These are phyloP conservation scores for Graphiopsis chlorocephala DNA, from an alignment of 2,329 filamentous ascomycete genomes.

Conservation along the genomic window DNA sequence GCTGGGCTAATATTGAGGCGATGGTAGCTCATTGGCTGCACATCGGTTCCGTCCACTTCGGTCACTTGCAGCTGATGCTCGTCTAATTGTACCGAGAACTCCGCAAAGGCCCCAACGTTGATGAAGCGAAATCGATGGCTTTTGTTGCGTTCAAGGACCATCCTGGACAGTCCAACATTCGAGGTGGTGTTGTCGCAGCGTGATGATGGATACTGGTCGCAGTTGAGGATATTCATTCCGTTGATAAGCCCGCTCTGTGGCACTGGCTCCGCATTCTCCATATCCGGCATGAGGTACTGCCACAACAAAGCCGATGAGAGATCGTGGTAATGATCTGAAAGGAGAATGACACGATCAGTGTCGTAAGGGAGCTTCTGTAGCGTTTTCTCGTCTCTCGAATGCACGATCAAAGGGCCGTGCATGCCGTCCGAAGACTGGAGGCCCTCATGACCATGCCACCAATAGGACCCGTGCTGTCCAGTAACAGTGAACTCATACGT, in stretches of 20 bases:
- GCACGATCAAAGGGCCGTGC: conserved; percentile 60
- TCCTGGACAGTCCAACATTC: conserved; percentile 29
- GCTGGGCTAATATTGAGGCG: conserved; percentile 64
- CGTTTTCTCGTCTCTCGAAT: conserved; percentile 47
- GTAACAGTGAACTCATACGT: conserved; percentile 61
- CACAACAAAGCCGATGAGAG: conserved; percentile 47
- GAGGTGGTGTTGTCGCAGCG: conserved; percentile 36
- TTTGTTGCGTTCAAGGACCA: conserved; percentile 42
- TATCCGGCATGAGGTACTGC: conserved; percentile 51
- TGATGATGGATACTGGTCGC: conserved; percentile 35
- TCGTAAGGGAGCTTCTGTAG: conserved; percentile 43
- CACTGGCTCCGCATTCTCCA: conserved; percentile 57
- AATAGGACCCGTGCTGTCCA: conserved; percentile 47
- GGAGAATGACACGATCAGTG: conserved; percentile 59
- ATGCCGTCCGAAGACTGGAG: conserved; percentile 60
- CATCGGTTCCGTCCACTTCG: conserved; percentile 65
- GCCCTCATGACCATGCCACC: conserved; percentile 63
- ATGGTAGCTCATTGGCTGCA: conserved; percentile 55
- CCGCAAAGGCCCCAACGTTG: conserved; percentile 63
- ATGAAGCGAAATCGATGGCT: conserved; percentile 60
- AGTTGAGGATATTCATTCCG: conserved; percentile 39
- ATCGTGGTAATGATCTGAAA: conserved; percentile 69
- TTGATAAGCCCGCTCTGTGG: conserved; percentile 46
- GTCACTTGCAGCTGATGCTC: conserved; percentile 61
- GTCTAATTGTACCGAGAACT: conserved; percentile 65